Evolutionary conservation across 192 early-diverging fungal genomes (phyloP).

Genomic region (Linnemannia zychae): DNA sequence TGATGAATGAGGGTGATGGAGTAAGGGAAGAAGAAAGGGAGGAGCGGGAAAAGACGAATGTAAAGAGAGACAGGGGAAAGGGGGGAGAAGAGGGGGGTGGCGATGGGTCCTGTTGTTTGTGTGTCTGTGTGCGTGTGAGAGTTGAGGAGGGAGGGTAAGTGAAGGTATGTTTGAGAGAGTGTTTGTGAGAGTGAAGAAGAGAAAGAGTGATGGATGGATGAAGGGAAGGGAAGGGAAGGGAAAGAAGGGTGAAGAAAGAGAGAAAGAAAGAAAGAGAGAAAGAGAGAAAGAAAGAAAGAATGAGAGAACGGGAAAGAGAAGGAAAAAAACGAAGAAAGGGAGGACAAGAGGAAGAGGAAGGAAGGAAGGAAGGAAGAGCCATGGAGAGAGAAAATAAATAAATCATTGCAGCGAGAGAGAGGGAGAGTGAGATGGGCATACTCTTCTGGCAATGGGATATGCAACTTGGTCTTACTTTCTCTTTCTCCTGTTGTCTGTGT

Average conservation of each 20-base stretch:
- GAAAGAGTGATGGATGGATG: background rate
- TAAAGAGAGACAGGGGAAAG: background rate
- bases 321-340: conserved; percentile 2
- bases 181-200: background rate
- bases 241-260: conserved; percentile 1
- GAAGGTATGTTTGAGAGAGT: background rate
- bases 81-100: background rate
- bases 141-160: background rate
- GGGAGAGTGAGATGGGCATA: background rate
- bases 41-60: conserved; percentile 4
- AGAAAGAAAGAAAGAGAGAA: background rate
- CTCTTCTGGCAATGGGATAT: no score
- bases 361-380: background rate
- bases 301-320: background rate
- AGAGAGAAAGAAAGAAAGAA: background rate
- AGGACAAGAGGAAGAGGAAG: background rate
- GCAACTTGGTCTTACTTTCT: no score
- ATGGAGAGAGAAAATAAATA: conserved; percentile 1
- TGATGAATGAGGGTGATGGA: conserved; percentile 1
- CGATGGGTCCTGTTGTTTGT: background rate
- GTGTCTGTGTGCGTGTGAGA: background rate
- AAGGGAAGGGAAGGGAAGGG: background rate
- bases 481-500: no score
- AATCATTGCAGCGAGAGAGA: background rate
- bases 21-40: background rate